Evolutionary conservation across 2,329 filamentous ascomycete species (phyloP).

Genomic region (Hypoxylon sp.): DNA sequence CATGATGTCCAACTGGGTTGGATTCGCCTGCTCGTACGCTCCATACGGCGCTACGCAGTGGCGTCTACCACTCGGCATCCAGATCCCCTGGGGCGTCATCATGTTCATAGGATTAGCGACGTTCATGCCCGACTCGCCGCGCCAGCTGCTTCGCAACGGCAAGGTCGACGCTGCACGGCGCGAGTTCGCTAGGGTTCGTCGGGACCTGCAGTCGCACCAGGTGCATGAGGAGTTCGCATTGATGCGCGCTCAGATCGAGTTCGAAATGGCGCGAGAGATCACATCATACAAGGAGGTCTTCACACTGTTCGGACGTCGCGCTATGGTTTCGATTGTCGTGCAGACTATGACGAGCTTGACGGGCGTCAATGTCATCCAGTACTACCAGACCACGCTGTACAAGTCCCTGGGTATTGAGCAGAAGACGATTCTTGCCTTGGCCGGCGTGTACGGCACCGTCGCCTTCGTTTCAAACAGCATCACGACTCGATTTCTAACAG

Average conservation of each 20-base stretch:
- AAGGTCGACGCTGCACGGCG: constrained; percentile 63
- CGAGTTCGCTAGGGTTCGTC: constrained; percentile 64
- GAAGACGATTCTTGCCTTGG: constrained; percentile 66
- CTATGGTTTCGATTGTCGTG: constrained; percentile 67
- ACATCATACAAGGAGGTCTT: constrained; percentile 67
- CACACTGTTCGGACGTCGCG: constrained; percentile 65
- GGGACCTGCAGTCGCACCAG: constrained; percentile 61
- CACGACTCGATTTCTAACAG: constrained; percentile 67
- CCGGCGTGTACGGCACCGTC: constrained; percentile 68
- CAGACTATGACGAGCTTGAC: constrained; percentile 71
- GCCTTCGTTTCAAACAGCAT: constrained; percentile 65
- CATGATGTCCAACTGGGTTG: constrained; percentile 71
- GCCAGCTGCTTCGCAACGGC: constrained; percentile 66
- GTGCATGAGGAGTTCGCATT: constrained; percentile 66
- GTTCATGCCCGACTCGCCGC: constrained; percentile 70
- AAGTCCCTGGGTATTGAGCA: constrained; percentile 66
- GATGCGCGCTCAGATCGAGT: constrained; percentile 70
- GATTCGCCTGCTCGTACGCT: constrained; percentile 68
- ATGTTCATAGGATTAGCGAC: constrained; percentile 67
- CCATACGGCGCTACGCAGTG: constrained; percentile 68
- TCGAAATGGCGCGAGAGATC: constrained; percentile 70
- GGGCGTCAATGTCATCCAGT: constrained; percentile 70
- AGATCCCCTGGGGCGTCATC: constrained; percentile 69
- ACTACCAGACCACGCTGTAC: constrained; percentile 67
- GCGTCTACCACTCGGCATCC: constrained; percentile 68